A percentile compares a stretch with the other conserved stretches of the same genome.
These are phyloP conservation scores for Suillus subluteus DNA, from an alignment of 768 basidiomycete species.

Conservation along the genomic window DNA sequence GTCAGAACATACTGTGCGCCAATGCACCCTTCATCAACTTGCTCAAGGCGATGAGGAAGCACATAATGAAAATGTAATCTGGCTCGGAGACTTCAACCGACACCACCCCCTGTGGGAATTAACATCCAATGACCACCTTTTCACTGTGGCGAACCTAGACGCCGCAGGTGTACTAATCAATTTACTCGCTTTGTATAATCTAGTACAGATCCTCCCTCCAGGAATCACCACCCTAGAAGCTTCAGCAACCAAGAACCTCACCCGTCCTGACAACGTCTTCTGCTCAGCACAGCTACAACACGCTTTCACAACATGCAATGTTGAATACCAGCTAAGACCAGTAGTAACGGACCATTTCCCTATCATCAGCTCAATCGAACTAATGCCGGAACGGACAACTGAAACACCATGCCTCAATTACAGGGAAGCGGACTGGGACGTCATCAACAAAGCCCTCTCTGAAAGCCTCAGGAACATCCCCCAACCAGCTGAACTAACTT, in stretches of 20 bases:
- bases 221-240: not conserved
- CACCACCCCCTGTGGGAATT: not conserved
- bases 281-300: not conserved
- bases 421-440: not conserved
- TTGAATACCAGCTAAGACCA: not conserved
- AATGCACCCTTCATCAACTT: too few species aligned
- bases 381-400: not conserved
- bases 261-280: not conserved
- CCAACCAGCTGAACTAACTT: too few species aligned
- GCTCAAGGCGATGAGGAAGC: not conserved
- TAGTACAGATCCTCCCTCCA: not conserved
- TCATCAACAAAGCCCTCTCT: too few species aligned
- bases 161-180: not conserved
- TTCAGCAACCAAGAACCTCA: not conserved
- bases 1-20: too few species aligned
- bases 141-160: not conserved
- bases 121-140: not conserved
- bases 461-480: too few species aligned
- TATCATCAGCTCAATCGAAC: rapidly evolving
- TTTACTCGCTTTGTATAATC: rapidly evolving
- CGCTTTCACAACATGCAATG: not conserved
- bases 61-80: not conserved
- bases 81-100: not conserved
- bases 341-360: not conserved
- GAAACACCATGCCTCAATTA: not conserved